Base-by-base conservation (phyloP, 2,329 filamentous ascomycete species). In the Aspergillus novofumigatus region DNA sequence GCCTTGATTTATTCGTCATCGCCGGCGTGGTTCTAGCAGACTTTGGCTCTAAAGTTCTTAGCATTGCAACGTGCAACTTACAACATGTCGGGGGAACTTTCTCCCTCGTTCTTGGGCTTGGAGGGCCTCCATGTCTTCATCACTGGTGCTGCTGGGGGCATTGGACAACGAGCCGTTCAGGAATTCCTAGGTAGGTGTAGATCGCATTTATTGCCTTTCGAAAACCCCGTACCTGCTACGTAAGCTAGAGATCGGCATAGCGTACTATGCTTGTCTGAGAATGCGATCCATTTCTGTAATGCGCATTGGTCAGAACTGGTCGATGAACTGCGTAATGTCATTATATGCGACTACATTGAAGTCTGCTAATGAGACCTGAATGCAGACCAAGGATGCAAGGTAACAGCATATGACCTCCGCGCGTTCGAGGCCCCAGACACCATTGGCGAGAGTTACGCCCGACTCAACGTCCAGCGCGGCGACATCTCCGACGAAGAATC, bases 121-220 rank as follows among this genome's bases (percentile, higher is more conserved):
- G 76, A 81, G 61, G 76, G 75, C 14, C 69, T 74, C 26, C 81
- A 84, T 69, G 81, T 81, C 32, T 82, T 84, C 57, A 73, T 84
- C 26, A 82, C 81, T 0, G 81, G 81, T 17, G 81, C 80, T 17
- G 77, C 78, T 17, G 80, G 80, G 14, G 78, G 78, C 3, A 81
- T 83, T 66, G 82, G 81, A 1, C 71, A 70, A 41, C 75, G 77
- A 10, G 79, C 79, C 11, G 78, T 83, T 4, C 71, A 74, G 51
- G 80, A 83, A 62, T 82, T 85, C 52, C 65, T 83, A 55, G 75
- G 81, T 83, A 72, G 47, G 74, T 66, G 32, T n/a, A 17, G 51
- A 25, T 32, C 3, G 23, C 51, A 44, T 51, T 45, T n/a, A 14
- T 42, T 25, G 26, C 41, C n/a, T 7, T 48, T 50, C 17, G 9